A percentile compares a stretch with the other conserved stretches of the same genome.
These are phyloP conservation scores for Phytophthora vignae DNA, from an alignment of 352 stramenopile species.

Conservation along the genomic window DNA sequence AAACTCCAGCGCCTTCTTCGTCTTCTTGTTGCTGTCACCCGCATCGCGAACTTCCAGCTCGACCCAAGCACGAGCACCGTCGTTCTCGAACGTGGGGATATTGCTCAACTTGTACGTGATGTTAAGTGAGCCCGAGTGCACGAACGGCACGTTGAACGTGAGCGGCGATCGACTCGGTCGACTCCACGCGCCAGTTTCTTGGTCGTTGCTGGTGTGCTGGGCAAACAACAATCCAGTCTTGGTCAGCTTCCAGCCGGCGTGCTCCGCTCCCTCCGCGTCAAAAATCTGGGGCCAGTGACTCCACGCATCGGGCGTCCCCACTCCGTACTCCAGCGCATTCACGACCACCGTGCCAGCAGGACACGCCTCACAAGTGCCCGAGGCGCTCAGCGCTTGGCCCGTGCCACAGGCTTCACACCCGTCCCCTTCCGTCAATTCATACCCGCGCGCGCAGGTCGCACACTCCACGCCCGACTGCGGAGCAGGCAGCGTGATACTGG, in stretches of 20 bases:
- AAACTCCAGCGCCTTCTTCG: conserved; percentile 21
- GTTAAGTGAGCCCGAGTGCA: conserved; percentile 63
- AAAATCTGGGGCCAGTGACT: conserved; percentile 67
- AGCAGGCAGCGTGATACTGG: conserved; percentile 53
- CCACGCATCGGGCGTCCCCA: conserved; percentile 63
- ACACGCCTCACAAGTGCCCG: conserved; percentile 51
- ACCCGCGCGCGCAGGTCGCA: conserved; percentile 60
- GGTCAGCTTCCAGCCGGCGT: conserved; percentile 72
- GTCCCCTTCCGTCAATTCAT: conserved; percentile 46
- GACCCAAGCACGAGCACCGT: conserved; percentile 73
- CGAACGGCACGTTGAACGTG: conserved; percentile 63
- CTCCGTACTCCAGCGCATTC: conserved; percentile 61
- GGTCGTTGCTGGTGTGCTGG: conserved; percentile 34
- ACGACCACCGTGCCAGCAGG: conserved; percentile 59
- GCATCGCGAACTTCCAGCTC: conserved; percentile 63
- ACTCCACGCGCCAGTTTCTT: conserved; percentile 32
- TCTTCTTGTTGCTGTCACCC: conserved; percentile 20
- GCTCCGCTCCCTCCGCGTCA: conserved; percentile 44
- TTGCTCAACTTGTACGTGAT: conserved; percentile 72
- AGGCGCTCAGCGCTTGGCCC: conserved; percentile 38
- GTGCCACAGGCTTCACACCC: conserved; percentile 54
- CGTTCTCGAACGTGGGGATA: conserved; percentile 67
- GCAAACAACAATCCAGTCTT: conserved; percentile 64
- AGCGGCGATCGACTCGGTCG: conserved; percentile 52
- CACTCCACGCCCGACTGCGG: conserved; percentile 52